Conservation (phyloP, 495 filamentous ascomycete genomes). For the Chlorociboria aeruginascens region DNA sequence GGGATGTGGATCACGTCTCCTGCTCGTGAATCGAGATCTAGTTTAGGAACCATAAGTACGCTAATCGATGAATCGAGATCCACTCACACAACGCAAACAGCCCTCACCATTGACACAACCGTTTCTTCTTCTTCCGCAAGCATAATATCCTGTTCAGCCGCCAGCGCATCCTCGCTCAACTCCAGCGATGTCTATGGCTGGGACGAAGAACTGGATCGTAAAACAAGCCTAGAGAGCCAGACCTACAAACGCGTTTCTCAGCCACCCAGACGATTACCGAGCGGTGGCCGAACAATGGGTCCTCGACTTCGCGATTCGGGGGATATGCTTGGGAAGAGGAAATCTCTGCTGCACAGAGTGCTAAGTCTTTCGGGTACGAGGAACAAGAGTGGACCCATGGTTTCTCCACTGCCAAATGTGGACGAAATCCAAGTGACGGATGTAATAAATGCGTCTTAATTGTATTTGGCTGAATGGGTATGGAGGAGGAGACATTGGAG, state of each 20-base stretch:
- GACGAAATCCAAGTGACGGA: too few species aligned
- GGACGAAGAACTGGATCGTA: constrained; percentile 20
- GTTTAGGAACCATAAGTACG: constrained; percentile 11
- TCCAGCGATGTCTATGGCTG: constrained; percentile 18
- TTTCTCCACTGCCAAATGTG: too few species aligned
- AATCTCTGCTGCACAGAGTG: constrained; percentile 32
- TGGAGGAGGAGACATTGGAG: too few species aligned
- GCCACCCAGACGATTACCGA: constrained; percentile 5
- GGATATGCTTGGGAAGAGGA: constrained; percentile 16
- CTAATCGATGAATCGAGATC: constrained; percentile 6
- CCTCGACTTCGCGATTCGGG: constrained; percentile 1
- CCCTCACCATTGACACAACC: constrained; percentile 12
- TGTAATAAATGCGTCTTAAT: too few species aligned
- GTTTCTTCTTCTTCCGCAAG: constrained; percentile 14
- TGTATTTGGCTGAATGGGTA: too few species aligned
- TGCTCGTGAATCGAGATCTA: constrained; percentile 9
- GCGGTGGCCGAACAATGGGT: constrained; percentile 7
- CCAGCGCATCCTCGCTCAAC: constrained; percentile 7
- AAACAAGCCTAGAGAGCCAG: constrained; percentile 9
- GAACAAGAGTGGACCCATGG: too few species aligned
- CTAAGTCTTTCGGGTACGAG: constrained; percentile 17
- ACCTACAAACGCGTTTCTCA: constrained; percentile 1
- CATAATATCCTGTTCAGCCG: constrained; percentile 12
- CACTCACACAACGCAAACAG: constrained; percentile 5
- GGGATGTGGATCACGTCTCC: constrained; percentile 12